Evolutionary conservation across 2,329 filamentous ascomycete genomes (phyloP), one percentile per base, ranked within the genome.

Genomic region (Clonostachys chloroleuca): DNA sequence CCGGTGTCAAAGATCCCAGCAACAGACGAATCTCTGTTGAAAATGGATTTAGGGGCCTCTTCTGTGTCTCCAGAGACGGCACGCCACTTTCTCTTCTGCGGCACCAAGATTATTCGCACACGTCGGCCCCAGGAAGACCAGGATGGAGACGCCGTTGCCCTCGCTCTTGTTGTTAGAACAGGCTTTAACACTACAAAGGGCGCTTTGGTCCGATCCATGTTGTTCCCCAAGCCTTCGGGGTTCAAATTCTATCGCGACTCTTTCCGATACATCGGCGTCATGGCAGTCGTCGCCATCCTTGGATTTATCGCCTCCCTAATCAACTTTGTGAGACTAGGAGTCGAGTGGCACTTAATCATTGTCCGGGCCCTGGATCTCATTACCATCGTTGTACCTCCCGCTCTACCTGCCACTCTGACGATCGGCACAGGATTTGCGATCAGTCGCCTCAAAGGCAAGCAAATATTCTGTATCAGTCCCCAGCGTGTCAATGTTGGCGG

Each of bases 241-340:
- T 99, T 99, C 80, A 97, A 95, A 59, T 99, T 99, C 63, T 99
- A 99, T 65, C 83, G 90, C 40, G 94, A 99, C 65, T 96, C 92
- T 0, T 99, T 99, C 69, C 84, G 92, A 18, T 99, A 99, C 64
- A 97, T 99, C 50, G 91, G 89, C 5, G 94, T 99, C 50, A 99
- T 99, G 94, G 92, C 81, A 6, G 71, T 84, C 40, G 85, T 99
- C 56, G 95, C 94, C 18, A 70, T 84, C 43, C 65, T 97, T 44
- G 94, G 95, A 0, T 99, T 99, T 60, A 72, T 92, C 18, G 91
- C 87, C 1, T 97, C 94, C 0, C 86, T 99, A 56, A 73, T 95
- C 67, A 99, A 99, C 65, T 99, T 99, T 62, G 72, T 99, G 46
- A 84, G 88, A 39, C 77, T 99, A 13, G 83, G 82, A 44, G 73